Conservation (phyloP, 1,139 yeast species). For the Torulaspora globosa region DNA sequence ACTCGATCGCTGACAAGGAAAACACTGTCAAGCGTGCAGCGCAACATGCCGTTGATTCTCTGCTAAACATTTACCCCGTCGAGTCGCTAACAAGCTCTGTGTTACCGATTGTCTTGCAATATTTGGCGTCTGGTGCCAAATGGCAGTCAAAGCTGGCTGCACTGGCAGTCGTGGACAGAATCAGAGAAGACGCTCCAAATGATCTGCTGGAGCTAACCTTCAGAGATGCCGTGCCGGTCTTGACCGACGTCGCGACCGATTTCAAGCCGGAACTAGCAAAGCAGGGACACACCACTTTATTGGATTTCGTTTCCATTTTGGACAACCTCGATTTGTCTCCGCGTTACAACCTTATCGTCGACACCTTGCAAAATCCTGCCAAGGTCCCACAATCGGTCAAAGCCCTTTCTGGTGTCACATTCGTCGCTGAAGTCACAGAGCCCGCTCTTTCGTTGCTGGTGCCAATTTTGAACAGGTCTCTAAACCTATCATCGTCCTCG, state of each 20-base stretch:
- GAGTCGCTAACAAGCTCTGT: constrained; percentile 75
- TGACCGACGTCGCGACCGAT: constrained; percentile 88
- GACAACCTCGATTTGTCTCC: constrained; percentile 91
- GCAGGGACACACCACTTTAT: constrained; percentile 69
- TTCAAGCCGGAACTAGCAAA: constrained; percentile 94
- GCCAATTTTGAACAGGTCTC: constrained; percentile 87
- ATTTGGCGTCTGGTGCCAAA: constrained; percentile 76
- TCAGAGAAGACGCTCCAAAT: constrained; percentile 75
- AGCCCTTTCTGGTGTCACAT: constrained; percentile 86
- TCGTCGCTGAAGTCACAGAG: constrained; percentile 97
- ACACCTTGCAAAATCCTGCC: constrained; percentile 83
- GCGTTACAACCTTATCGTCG: constrained; percentile 78
- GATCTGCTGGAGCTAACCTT: constrained; percentile 82
- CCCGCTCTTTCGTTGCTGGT: constrained; percentile 87
- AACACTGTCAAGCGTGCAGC: constrained; percentile 81
- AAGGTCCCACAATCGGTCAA: constrained; percentile 88
- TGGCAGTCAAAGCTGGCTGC: constrained; percentile 91
- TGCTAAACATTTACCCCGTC: constrained; percentile 66
- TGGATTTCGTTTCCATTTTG: constrained; percentile 69
- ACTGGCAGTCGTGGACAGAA: constrained; percentile 63
- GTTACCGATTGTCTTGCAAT: constrained; percentile 55
- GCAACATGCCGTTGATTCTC: constrained; percentile 59
- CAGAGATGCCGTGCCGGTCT: constrained; percentile 71
- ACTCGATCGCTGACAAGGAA: constrained; percentile 78
- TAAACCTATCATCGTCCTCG: constrained; percentile 77